These are phyloP conservation scores for Suillus lakei DNA, from an alignment of 768 basidiomycete genomes.

Conservation along the genomic window DNA sequence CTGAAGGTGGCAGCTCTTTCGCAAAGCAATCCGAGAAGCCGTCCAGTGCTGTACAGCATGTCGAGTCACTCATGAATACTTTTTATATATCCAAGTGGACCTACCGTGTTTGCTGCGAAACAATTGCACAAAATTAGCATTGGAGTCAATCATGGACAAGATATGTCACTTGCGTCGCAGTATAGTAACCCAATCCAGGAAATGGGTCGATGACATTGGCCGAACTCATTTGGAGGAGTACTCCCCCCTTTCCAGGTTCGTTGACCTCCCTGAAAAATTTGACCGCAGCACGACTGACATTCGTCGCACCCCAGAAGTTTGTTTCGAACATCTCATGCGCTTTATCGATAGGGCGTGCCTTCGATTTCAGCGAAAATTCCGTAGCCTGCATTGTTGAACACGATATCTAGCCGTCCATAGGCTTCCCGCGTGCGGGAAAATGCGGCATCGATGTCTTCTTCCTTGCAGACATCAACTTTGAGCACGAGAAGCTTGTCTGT, in stretches of 20 bases:
- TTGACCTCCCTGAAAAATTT: constrained; percentile 40
- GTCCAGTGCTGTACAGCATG: constrained; percentile 33
- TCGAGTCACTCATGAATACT: neutral
- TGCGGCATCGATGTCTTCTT: constrained; percentile 15
- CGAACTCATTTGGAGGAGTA: constrained; percentile 42
- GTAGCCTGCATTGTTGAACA: constrained; percentile 27
- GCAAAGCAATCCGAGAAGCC: constrained; percentile 38
- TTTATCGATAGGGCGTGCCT: constrained; percentile 26
- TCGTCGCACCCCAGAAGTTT: constrained; percentile 33
- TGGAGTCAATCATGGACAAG: constrained; percentile 17
- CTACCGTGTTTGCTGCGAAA: constrained; percentile 25
- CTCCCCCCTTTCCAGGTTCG: constrained; percentile 36
- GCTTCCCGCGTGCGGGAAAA: constrained; percentile 15
- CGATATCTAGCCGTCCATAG: constrained; percentile 25
- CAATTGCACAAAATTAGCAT: neutral
- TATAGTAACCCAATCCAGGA: constrained; percentile 20
- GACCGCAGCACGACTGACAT: constrained; percentile 32
- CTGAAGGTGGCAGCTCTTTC: constrained; percentile 40
- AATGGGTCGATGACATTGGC: constrained; percentile 28
- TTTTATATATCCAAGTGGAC: neutral
- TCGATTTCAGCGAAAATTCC: constrained; percentile 29
- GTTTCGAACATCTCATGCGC: constrained; percentile 28
- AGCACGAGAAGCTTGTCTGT: constrained; percentile 19
- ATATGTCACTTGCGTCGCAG: constrained; percentile 18
- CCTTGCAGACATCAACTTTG: constrained; percentile 19